phyloP scores from a whole-genome alignment of 495 filamentous ascomycete genomes.

The Neurospora cerealis region DNA sequence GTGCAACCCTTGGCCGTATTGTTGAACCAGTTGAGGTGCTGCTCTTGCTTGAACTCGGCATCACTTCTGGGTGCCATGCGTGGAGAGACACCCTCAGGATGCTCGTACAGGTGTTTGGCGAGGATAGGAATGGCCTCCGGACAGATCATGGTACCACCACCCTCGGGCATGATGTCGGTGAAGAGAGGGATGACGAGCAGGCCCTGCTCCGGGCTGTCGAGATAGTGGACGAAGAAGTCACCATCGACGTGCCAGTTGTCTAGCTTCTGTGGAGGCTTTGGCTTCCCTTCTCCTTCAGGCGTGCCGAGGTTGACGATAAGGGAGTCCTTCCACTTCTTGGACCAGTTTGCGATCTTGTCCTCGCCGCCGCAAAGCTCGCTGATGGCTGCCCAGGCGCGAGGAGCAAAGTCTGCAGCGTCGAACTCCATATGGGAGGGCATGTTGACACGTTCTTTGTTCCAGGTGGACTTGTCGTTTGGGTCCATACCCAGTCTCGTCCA shows the following conservation, averaged over 20 bases:
- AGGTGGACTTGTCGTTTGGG: conserved; percentile 57
- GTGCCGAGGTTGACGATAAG: conserved; percentile 68
- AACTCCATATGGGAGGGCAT: conserved; percentile 53
- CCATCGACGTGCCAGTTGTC: conserved; percentile 65
- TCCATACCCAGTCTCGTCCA: conserved; percentile 63
- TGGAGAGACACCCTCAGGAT: conserved; percentile 61
- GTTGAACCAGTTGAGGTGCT: conserved; percentile 43
- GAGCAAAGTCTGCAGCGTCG: conserved; percentile 48
- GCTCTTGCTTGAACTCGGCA: conserved; percentile 28
- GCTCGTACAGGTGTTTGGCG: conserved; percentile 49
- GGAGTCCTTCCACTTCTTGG: conserved; percentile 52
- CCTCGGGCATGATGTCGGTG: conserved; percentile 49
- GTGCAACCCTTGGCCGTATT: conserved; percentile 31
- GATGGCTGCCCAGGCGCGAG: conserved; percentile 60
- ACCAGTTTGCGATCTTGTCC: conserved; percentile 40
- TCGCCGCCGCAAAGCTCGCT: conserved; percentile 62
- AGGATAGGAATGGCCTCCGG: conserved; percentile 47
- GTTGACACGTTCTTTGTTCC: conserved; percentile 50
- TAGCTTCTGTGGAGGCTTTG: conserved; percentile 40
- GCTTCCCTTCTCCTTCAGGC: conserved; percentile 39
- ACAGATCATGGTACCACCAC: conserved; percentile 61
- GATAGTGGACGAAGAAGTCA: conserved; percentile 67
- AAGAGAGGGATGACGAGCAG: conserved; percentile 62
- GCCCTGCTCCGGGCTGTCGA: conserved; percentile 65
- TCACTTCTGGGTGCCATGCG: conserved; percentile 49